phyloP scores from a whole-genome alignment of 164 flowering plant genomes.

The Paratinospora sagittata region DNA sequence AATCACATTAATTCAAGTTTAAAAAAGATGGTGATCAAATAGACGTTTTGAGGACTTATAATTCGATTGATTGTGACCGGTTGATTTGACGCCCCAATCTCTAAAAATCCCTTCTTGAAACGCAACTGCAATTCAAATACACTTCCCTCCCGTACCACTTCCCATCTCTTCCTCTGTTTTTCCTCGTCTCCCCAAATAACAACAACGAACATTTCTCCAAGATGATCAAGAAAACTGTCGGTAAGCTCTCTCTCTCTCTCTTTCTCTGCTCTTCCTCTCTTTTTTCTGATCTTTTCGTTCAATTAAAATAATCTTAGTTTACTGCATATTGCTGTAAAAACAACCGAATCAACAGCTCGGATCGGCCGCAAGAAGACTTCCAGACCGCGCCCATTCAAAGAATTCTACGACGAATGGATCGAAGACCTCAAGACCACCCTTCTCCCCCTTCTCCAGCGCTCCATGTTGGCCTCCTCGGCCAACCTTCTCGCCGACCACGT shows the following conservation, averaged over 20 bases:
- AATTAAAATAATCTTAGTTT: background rate
- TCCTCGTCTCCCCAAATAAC: background rate
- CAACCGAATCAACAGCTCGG: constrained; percentile 21
- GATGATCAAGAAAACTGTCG: constrained; percentile 17
- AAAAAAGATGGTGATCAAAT: no score
- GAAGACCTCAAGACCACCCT: constrained; percentile 38
- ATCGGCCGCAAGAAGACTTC: constrained; percentile 32
- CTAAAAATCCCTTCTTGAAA: no score
- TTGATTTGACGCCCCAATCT: no score
- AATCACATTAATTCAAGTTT: no score
- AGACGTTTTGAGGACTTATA: no score
- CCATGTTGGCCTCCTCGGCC: constrained; percentile 28
- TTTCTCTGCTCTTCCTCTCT: no score
- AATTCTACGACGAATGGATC: constrained; percentile 58
- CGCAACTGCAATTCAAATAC: no score
- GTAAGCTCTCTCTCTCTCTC: constrained; percentile 8
- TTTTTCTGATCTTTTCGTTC: background rate
- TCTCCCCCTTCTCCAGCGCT: constrained; percentile 46
- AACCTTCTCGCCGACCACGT: constrained; percentile 38
- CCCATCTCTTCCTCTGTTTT: background rate
- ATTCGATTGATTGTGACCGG: no score
- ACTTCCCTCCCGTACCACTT: no score
- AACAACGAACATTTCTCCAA: constrained; percentile 5
- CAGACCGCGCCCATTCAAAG: constrained; percentile 37
- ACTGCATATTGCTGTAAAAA: background rate